Evolutionary conservation across 495 filamentous ascomycete species (phyloP), one percentile per base, ranked within the genome.

Genomic region (Staphylotrichum longicolle): DNA sequence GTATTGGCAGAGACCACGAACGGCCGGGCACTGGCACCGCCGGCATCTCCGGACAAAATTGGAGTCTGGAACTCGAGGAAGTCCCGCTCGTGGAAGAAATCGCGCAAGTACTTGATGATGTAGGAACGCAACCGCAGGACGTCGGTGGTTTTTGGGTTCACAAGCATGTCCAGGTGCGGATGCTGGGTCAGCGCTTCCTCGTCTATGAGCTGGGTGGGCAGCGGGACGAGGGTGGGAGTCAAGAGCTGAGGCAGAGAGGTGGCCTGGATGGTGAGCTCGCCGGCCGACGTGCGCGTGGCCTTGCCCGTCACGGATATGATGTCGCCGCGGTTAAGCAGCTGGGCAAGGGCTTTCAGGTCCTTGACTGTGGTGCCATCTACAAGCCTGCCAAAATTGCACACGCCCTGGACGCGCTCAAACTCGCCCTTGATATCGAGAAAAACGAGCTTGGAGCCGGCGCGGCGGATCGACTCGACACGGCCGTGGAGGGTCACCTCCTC

Each of bases 61-160:
- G 94, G 94, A 2, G 94, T 98, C 64, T 87, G 88, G 37, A 98
- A 90, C 72, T 97, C 90, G 61, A 91, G 78, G 64, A 96, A 96
- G 30, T 81, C 80, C 10, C 83, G 75, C 32, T 86, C 80, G 44
- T 87, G 69, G 54, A 98, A 81, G 72, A 88, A 91, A 49, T 86
- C 80, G 47, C 90, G 86, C 42, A 98, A 72, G 63, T 86, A 82
- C 51, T 87, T 85, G 49, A 90, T 84, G 50, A 98, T 83, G 34
- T 85, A 76, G 4, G 91, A 88, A 33, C 93, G 86, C 32, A 93
- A 78, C 39, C 83, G 83, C 57, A 97, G 74, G 30, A 84, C 84
- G 68, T 96, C 83, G n/a, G 80, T 78, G 7, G 85, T 75, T 14
- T 75, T 69, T 20, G 75, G 81, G 70, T 93, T 88, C 34, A 90